Conservation (phyloP, 2,329 filamentous ascomycete species). For the Colletotrichum aenigma region DNA sequence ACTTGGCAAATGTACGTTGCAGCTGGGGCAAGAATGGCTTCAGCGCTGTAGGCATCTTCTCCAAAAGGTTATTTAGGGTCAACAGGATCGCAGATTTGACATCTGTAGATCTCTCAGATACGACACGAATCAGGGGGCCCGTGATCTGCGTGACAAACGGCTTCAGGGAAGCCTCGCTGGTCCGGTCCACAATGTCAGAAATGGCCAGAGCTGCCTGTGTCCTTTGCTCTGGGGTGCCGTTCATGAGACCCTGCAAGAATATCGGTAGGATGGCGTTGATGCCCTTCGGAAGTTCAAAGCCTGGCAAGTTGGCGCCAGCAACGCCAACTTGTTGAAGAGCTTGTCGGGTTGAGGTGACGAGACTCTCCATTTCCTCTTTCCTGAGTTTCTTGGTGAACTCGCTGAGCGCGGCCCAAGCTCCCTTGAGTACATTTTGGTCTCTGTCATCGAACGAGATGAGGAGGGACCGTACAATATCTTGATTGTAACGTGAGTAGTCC, state of each 20-base stretch:
- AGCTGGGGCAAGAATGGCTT: constrained; percentile 97
- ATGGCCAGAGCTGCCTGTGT: constrained; percentile 92
- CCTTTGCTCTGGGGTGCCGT: constrained; percentile 89
- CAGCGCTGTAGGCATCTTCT: constrained; percentile 94
- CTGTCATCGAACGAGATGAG: constrained; percentile 91
- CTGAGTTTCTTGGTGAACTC: constrained; percentile 87
- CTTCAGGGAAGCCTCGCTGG: constrained; percentile 84
- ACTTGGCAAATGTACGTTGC: constrained; percentile 96
- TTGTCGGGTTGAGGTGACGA: constrained; percentile 86
- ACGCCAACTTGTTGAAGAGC: constrained; percentile 89
- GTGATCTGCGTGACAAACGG: constrained; percentile 98
- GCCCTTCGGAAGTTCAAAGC: constrained; percentile 92
- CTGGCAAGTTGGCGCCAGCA: constrained; percentile 80
- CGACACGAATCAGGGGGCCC: constrained; percentile 94
- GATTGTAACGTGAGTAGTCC: constrained; percentile 95
- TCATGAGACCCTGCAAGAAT: constrained; percentile 97
- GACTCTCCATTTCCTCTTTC: constrained; percentile 97
- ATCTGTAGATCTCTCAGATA: constrained; percentile 94
- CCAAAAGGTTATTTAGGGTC: constrained; percentile 91
- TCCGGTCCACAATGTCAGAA: constrained; percentile 93
- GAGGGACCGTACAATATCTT: constrained; percentile 89
- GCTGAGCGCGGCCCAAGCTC: constrained; percentile 84
- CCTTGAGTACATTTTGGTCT: constrained; percentile 84
- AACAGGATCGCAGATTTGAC: constrained; percentile 94
- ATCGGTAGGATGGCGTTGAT: constrained; percentile 96